These are phyloP conservation scores for Cladosporium velox DNA, from an alignment of 2,329 filamentous ascomycete genomes.

Conservation along the genomic window DNA sequence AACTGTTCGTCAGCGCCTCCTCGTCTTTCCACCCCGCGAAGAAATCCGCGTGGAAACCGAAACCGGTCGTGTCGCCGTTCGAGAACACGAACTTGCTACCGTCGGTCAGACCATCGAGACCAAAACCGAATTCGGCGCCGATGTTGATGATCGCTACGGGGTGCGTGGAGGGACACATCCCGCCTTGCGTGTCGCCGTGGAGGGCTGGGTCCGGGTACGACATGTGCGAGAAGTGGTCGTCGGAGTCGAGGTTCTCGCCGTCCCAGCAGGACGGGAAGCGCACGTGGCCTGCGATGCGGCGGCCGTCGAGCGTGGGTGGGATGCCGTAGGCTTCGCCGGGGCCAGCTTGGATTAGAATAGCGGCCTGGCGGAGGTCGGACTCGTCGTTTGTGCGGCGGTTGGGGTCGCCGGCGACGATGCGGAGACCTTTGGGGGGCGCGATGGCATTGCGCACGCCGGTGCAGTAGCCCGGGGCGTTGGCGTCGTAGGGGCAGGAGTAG, in stretches of 20 bases:
- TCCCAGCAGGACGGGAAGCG: constrained; percentile 76
- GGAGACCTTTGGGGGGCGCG: constrained; percentile 70
- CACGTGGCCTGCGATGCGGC: constrained; percentile 58
- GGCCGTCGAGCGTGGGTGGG: constrained; percentile 33
- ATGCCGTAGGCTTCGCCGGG: constrained; percentile 16
- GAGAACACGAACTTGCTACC: constrained; percentile 55
- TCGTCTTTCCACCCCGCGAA: constrained; percentile 56
- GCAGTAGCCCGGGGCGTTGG: constrained; percentile 16
- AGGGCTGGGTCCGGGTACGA: constrained; percentile 52
- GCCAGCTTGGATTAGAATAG: constrained; percentile 14
- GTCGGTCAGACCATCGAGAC: constrained; percentile 62
- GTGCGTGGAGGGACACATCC: constrained; percentile 54
- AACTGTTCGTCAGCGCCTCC: constrained; percentile 54
- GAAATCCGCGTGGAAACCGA: constrained; percentile 54
- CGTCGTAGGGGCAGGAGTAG: constrained; percentile 20
- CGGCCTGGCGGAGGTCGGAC: constrained; percentile 15
- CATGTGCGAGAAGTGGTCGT: constrained; percentile 66
- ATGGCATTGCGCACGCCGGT: constrained; percentile 8
- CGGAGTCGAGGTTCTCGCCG: constrained; percentile 58
- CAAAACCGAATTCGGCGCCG: constrained; percentile 40
- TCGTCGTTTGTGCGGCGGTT: constrained; percentile 29
- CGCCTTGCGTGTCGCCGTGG: constrained; percentile 38
- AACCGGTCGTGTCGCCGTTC: constrained; percentile 49
- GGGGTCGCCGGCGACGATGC: constrained; percentile 68
- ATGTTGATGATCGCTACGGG: constrained; percentile 58